Base-by-base conservation (phyloP, 768 basidiomycete genomes). In the Trametes punicea region DNA sequence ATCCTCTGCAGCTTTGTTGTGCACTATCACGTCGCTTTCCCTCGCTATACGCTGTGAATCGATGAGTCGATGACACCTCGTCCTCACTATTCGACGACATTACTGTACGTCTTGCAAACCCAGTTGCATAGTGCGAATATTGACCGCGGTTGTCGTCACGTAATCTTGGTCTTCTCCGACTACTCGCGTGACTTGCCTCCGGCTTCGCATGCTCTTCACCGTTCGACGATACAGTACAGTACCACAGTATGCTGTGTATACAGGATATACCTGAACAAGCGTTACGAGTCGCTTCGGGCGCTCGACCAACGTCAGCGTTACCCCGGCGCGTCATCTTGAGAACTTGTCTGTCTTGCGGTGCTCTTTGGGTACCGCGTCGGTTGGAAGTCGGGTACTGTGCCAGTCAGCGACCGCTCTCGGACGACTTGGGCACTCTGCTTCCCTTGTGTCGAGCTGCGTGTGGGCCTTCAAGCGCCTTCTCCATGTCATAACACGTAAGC, bases 31-130 rank as follows among this genome's bases (percentile, higher is more conserved):
- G 40, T 56, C 55, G 59, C 55, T 60, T 39, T 60, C 59, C 25
- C 25, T 53, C 56, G 59, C 55, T 60, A 46, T 56, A 56, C 50
- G 59, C 51, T 56, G 46, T 60, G 39, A 60, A 51, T 55, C 48
- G 31, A 51, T 55, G 41, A 53, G 44, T 51, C 47, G 42, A 48
- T 33, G 25, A 34, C 41, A 29, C 27, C 20, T 9, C 48, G 20
- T 46, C 34, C 11, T 23, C 41, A 33, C n/a, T 23, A 34, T 34
- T 46, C 34, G 36, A 39, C 20, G 44, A 20, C 34, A n/a, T n/a
- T n/a, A n/a, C n/a, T n/a, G n/a, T n/a, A n/a, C n/a, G n/a, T n/a
- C n/a, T 38, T 38, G 36, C 36, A 5, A 15, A 38, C 36, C n/a
- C n/a, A n/a, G n/a, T n/a, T n/a, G n/a, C n/a, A n/a, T n/a, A n/a